Conservation (phyloP, 108 stramenopile genomes). For the Aureococcus anophagefferens region DNA sequence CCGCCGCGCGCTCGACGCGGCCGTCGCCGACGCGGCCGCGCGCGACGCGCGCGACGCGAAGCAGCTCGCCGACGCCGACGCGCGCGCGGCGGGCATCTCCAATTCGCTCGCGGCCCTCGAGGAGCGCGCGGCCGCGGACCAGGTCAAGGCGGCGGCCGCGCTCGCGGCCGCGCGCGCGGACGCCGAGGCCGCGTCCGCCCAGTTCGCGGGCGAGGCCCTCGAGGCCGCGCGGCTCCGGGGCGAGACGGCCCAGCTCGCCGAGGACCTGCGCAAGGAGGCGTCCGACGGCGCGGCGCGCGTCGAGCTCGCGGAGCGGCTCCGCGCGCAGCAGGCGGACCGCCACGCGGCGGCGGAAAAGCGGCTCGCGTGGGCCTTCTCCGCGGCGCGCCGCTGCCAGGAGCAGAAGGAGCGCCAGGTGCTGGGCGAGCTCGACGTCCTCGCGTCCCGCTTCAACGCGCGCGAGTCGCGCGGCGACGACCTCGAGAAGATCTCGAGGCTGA, state of each 20-base stretch:
- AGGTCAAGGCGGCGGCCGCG: neutral
- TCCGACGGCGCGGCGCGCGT: neutral
- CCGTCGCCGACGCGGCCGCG: neutral
- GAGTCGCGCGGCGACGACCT: slow-evolving; percentile 11
- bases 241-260: neutral
- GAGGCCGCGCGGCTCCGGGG: neutral
- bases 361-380: neutral
- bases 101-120: neutral
- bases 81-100: neutral
- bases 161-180: neutral
- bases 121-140: neutral
- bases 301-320: neutral
- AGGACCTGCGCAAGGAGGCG: neutral
- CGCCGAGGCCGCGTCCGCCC: neutral
- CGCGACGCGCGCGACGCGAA: neutral
- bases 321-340: neutral
- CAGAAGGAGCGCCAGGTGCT: neutral
- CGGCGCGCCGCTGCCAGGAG: neutral
- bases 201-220: neutral
- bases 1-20: neutral
- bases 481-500: slow-evolving; percentile 1
- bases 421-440: neutral
- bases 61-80: neutral
- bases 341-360: neutral
- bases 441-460: slow-evolving; percentile 7